A percentile compares a stretch with the other conserved stretches of the same genome.
Conservation (phyloP, 2,329 filamentous ascomycete species). For the Xylariaceae sp. region DNA sequence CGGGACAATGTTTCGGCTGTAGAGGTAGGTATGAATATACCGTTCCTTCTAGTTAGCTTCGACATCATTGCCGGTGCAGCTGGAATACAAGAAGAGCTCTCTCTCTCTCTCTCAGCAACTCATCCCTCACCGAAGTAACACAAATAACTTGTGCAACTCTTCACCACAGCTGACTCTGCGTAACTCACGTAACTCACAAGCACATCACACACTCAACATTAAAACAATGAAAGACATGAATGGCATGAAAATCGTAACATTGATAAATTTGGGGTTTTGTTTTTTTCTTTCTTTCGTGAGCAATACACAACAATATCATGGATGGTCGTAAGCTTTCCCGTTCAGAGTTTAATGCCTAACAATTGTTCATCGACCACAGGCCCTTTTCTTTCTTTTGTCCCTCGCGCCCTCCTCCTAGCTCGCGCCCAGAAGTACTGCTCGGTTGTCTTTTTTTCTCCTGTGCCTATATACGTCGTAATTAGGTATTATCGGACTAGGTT, state of each 20-base stretch:
- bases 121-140: too few species aligned
- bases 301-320: constrained; percentile 31
- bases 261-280: background rate
- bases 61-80: too few species aligned
- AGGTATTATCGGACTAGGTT: constrained; percentile 39
- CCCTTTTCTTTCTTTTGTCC: background rate
- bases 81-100: too few species aligned
- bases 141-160: too few species aligned
- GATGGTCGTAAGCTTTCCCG: constrained; percentile 29
- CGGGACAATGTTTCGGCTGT: too few species aligned
- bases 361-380: constrained; percentile 21
- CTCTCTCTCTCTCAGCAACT: too few species aligned
- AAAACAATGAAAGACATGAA: background rate
- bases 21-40: too few species aligned
- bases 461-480: constrained; percentile 37
- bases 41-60: too few species aligned
- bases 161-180: too few species aligned
- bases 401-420: constrained; percentile 8
- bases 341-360: constrained; percentile 21
- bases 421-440: constrained; percentile 21
- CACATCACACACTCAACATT: too few species aligned
- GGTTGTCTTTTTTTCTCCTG: too few species aligned
- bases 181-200: too few species aligned
- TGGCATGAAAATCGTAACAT: background rate
- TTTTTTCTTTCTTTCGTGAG: constrained; percentile 15